Evolutionary conservation across 352 stramenopile genomes (phyloP), one percentile per base, ranked within the genome.

Genomic region (Phytophthora ramorum): DNA sequence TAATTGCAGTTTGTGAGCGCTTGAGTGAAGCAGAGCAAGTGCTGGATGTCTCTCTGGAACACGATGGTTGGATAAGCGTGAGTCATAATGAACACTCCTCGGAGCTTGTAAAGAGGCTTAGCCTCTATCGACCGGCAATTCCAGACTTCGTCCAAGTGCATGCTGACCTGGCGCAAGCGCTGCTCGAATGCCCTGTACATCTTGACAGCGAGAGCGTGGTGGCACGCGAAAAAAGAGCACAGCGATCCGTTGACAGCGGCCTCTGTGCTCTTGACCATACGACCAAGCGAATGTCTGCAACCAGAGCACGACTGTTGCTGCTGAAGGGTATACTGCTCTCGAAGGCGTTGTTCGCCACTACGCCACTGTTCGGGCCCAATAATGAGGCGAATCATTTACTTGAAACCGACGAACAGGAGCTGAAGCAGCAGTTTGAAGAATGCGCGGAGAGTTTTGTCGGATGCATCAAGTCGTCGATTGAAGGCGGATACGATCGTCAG

Each of bases 1-100:
- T 88, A 16, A 40, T 52, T 1, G 49, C 16, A 34, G 69, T 65
- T 20, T 49, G 24, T 28, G 52, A 73, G 3, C 56, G 54, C 8
- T 59, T 84, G n/a, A 50, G 49, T 24, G 71, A 86, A 63, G 83
- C 80, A 1, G 70, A 87, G 56, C 38, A n/a, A 1, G 57, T 74
- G 5, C 28, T 94, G 24, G 79, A 90, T 57, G 26, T 19, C 1
- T 13, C 89, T 32, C 55, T 94, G 28, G 60, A 76, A 28, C 72
- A 75, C 10, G 73, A 87, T 54, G 85, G 85, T 12, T 94, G 85
- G 85, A 78, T 89, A 30, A 82, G 85, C 3, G 58, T 79, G 9
- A 26, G 19, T 34, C 26, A 26, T 1, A 45, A 22, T 12, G 41
- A 51, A 22, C 34, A 68, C 2, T n/a, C 71, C 14, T 37, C 52